These are phyloP conservation scores for Cyanodermella asteris DNA, from an alignment of 2,329 filamentous ascomycete species.

Conservation along the genomic window DNA sequence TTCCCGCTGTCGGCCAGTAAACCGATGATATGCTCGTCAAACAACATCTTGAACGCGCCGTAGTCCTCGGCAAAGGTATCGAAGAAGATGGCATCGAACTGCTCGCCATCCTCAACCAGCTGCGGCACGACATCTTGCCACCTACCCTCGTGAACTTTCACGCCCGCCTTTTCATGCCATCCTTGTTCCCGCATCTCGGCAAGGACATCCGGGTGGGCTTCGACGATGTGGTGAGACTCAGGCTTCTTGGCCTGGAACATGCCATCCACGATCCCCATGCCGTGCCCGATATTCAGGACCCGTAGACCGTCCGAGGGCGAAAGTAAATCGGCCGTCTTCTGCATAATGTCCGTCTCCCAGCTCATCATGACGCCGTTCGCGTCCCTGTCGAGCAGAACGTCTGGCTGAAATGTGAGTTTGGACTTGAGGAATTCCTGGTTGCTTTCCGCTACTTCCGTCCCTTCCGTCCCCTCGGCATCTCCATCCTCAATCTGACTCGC, in stretches of 20 bases:
- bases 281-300: slow-evolving; percentile 71
- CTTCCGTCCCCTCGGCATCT: too few relatives aligned
- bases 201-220: slow-evolving; percentile 62
- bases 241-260: slow-evolving; percentile 51
- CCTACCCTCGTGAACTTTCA: slow-evolving; percentile 43
- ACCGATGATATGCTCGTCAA: slow-evolving; percentile 65
- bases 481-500: too few relatives aligned
- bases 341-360: slow-evolving; percentile 79
- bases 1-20: slow-evolving; percentile 36
- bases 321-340: slow-evolving; percentile 47
- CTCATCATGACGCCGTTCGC: slow-evolving; percentile 85
- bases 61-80: slow-evolving; percentile 97
- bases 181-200: slow-evolving; percentile 42
- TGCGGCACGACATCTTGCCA: slow-evolving; percentile 65
- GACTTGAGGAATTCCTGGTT: slow-evolving; percentile 49
- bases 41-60: slow-evolving; percentile 61
- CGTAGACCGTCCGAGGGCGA: slow-evolving; percentile 39
- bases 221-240: slow-evolving; percentile 57
- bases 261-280: slow-evolving; percentile 71
- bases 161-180: slow-evolving; percentile 40
- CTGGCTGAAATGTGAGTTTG: slow-evolving; percentile 38
- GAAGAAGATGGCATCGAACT: slow-evolving; percentile 83
- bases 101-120: slow-evolving; percentile 43
- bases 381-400: slow-evolving; percentile 49
- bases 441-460: too few relatives aligned